These are phyloP conservation scores for Rubia peregrina DNA, from an alignment of 305 asterid species.

Conservation along the genomic window DNA sequence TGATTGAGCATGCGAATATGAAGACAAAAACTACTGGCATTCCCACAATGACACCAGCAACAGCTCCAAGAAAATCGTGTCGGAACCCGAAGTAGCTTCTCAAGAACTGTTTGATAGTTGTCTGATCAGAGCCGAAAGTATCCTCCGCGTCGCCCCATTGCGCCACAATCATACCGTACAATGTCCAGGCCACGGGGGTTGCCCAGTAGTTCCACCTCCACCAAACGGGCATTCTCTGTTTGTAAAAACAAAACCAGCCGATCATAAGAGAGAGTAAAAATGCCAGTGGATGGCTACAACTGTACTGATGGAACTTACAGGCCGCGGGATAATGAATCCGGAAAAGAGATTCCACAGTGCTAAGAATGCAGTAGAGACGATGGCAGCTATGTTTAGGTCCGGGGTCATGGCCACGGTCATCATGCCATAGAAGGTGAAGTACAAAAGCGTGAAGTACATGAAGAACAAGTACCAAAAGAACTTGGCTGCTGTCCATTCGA, in stretches of 20 bases:
- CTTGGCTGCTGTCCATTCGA: constrained; percentile 18
- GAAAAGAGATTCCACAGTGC: constrained; percentile 21
- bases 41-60: constrained; percentile 30
- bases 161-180: constrained; percentile 24
- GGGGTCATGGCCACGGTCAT: constrained; percentile 20
- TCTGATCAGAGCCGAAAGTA: constrained; percentile 1
- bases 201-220: constrained; percentile 30
- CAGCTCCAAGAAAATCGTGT: constrained; percentile 34
- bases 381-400: constrained; percentile 16
- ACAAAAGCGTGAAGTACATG: constrained; percentile 17
- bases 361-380: constrained; percentile 12
- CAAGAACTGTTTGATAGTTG: constrained; percentile 30
- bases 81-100: constrained; percentile 33
- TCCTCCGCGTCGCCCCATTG: constrained; percentile 21
- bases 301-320: not conserved
- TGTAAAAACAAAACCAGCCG: not conserved
- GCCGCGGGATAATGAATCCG: constrained; percentile 12
- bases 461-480: constrained; percentile 23
- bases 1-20: constrained; percentile 34
- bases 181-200: constrained; percentile 27
- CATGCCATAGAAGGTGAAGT: constrained; percentile 24
- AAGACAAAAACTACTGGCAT: constrained; percentile 29
- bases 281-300: not conserved
- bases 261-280: not conserved
- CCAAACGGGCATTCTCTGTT: constrained; percentile 31